Conservation (phyloP, 2,329 filamentous ascomycete species). For the Pseudogymnoascus sp. region DNA sequence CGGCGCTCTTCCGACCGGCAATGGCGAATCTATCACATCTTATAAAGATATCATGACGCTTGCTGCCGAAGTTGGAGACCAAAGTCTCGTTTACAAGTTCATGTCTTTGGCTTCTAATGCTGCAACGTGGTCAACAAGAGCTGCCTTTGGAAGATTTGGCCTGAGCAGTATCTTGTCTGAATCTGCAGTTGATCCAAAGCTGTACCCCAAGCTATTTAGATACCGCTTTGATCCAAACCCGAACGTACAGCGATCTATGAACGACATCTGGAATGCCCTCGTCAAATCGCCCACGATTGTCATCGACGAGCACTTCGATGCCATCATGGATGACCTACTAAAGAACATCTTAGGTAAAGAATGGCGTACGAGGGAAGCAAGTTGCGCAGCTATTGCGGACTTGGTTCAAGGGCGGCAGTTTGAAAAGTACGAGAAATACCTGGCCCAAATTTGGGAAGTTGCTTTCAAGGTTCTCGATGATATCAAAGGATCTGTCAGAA, state of each 20-base stretch:
- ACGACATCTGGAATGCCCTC: slow-evolving; percentile 94
- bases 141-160: slow-evolving; percentile 89
- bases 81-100: slow-evolving; percentile 93
- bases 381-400: slow-evolving; percentile 82
- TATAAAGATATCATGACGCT: slow-evolving; percentile 96
- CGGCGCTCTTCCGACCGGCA: slow-evolving; percentile 80
- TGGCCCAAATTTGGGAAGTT: slow-evolving; percentile 75
- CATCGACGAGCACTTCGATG: slow-evolving; percentile 74
- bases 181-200: slow-evolving; percentile 78
- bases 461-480: slow-evolving; percentile 91
- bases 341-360: slow-evolving; percentile 82
- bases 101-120: slow-evolving; percentile 97
- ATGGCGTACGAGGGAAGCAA: slow-evolving; percentile 88
- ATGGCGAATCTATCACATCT: slow-evolving; percentile 81
- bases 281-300: slow-evolving; percentile 77
- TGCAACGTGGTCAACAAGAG: slow-evolving; percentile 93
- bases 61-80: slow-evolving; percentile 93
- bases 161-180: slow-evolving; percentile 87
- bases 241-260: slow-evolving; percentile 92
- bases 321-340: slow-evolving; percentile 80
- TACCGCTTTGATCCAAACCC: slow-evolving; percentile 93
- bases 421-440: slow-evolving; percentile 71
- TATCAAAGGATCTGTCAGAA: slow-evolving; percentile 83
- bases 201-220: slow-evolving; percentile 89
- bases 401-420: slow-evolving; percentile 74